Conservation (phyloP, 257 asterid genomes). For the Galeopsis tetrahit region DNA sequence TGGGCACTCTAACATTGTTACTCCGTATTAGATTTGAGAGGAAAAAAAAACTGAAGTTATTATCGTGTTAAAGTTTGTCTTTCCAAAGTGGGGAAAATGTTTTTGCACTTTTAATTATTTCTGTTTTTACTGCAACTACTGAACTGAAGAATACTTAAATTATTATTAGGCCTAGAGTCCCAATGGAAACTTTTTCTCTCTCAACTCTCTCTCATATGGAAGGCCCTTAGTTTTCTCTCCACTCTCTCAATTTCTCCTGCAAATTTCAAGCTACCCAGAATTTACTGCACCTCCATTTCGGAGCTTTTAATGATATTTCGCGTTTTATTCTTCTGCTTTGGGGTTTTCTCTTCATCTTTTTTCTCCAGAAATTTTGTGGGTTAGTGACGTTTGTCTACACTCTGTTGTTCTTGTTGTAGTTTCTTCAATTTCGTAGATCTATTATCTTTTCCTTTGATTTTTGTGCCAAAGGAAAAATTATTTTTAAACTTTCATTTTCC, state of each 20-base stretch:
- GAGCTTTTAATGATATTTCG: not conserved
- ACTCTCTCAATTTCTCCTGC: constrained; percentile 24
- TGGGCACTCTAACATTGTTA: not conserved
- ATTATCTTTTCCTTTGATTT: not conserved
- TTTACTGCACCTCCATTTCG: constrained; percentile 29
- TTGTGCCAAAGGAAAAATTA: constrained; percentile 13
- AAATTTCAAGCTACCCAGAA: constrained; percentile 1
- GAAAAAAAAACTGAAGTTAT: too few species aligned
- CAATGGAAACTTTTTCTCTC: constrained; percentile 32
- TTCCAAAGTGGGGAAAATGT: constrained; percentile 25
- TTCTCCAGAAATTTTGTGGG: not conserved
- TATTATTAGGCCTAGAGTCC: constrained; percentile 30
- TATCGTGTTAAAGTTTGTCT: constrained; percentile 26
- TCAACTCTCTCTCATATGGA: constrained; percentile 32
- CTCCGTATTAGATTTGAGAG: not conserved
- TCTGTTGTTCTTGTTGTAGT: not conserved
- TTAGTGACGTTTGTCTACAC: not conserved
- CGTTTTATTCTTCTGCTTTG: constrained; percentile 7
- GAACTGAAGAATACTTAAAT: constrained; percentile 7
- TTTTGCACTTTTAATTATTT: not conserved
- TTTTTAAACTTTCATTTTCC: not conserved
- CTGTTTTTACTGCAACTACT: constrained; percentile 5
- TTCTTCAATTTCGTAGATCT: constrained; percentile 16
- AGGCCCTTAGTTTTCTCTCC: constrained; percentile 36
- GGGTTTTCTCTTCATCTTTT: not conserved